A percentile compares a stretch with the other conserved stretches of the same genome.
These are phyloP conservation scores for Dothiorella sarmentorum DNA, from an alignment of 2,329 filamentous ascomycete genomes.

Conservation along the genomic window DNA sequence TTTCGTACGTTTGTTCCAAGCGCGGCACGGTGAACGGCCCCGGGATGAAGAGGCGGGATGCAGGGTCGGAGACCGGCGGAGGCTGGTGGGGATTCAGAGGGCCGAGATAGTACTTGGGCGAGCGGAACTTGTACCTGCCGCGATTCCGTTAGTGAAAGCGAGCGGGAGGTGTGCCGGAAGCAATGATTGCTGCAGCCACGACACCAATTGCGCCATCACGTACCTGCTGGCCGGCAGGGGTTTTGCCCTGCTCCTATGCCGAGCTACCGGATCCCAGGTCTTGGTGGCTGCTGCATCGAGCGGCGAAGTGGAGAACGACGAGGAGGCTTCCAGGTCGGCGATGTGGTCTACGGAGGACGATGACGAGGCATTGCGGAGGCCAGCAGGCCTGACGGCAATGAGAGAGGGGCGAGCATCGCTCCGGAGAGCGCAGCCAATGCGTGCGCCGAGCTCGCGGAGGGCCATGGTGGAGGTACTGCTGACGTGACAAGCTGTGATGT, in stretches of 20 bases:
- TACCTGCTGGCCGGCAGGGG: slow-evolving; percentile 55
- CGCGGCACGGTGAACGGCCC: slow-evolving; percentile 88
- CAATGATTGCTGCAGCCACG: background rate
- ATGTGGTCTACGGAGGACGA: slow-evolving; percentile 36
- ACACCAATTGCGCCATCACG: background rate
- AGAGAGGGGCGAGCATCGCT: slow-evolving; percentile 27
- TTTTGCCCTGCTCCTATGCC: slow-evolving; percentile 41
- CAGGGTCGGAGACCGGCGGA: slow-evolving; percentile 78
- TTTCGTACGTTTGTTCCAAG: slow-evolving; percentile 84
- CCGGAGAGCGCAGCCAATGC: slow-evolving; percentile 28
- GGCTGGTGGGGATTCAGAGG: slow-evolving; percentile 91
- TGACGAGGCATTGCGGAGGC: slow-evolving; percentile 48
- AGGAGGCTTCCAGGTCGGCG: slow-evolving; percentile 47
- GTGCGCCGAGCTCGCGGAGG: slow-evolving; percentile 35
- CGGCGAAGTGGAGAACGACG: slow-evolving; percentile 42
- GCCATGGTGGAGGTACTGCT: slow-evolving; percentile 30
- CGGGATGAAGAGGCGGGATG: slow-evolving; percentile 82
- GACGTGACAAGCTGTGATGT: slow-evolving; percentile 19
- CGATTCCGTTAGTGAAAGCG: background rate
- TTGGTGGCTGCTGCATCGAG: slow-evolving; percentile 42
- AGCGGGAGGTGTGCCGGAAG: background rate
- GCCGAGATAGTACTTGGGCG: slow-evolving; percentile 91
- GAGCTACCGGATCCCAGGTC: slow-evolving; percentile 48
- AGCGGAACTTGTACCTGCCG: slow-evolving; percentile 84
- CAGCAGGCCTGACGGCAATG: slow-evolving; percentile 24